These are phyloP conservation scores for Gleditsia sinensis DNA, from an alignment of 306 rosid genomes.

Conservation along the genomic window DNA sequence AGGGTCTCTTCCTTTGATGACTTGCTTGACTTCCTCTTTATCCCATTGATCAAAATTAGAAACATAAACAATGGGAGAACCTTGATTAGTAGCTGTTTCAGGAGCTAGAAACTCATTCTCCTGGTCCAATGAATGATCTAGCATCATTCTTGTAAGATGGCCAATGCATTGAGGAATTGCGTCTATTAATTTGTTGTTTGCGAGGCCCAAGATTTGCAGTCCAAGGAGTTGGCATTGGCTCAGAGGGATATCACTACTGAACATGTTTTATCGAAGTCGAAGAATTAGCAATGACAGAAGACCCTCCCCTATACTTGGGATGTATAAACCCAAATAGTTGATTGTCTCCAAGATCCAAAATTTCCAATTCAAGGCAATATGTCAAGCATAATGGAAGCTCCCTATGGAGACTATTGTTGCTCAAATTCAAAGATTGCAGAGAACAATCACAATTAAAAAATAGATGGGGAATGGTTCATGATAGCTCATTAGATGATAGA, in stretches of 20 bases:
- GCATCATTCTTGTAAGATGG: background rate
- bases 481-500: background rate
- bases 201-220: background rate
- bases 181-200: background rate
- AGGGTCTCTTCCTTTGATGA: too few relatives aligned
- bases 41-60: too few relatives aligned
- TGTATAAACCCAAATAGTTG: background rate
- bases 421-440: background rate
- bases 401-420: background rate
- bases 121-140: background rate
- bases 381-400: background rate
- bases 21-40: too few relatives aligned
- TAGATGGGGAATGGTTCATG: background rate
- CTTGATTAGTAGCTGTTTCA: too few relatives aligned
- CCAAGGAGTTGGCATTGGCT: background rate
- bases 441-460: background rate
- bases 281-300: background rate
- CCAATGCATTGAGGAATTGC: background rate
- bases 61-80: too few relatives aligned
- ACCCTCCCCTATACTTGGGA: background rate
- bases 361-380: background rate
- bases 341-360: slow-evolving; percentile 1
- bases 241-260: background rate
- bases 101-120: too few relatives aligned
- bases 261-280: background rate